Conservation (phyloP, 2,329 filamentous ascomycete genomes). For the Colletotrichum echinochloae region DNA sequence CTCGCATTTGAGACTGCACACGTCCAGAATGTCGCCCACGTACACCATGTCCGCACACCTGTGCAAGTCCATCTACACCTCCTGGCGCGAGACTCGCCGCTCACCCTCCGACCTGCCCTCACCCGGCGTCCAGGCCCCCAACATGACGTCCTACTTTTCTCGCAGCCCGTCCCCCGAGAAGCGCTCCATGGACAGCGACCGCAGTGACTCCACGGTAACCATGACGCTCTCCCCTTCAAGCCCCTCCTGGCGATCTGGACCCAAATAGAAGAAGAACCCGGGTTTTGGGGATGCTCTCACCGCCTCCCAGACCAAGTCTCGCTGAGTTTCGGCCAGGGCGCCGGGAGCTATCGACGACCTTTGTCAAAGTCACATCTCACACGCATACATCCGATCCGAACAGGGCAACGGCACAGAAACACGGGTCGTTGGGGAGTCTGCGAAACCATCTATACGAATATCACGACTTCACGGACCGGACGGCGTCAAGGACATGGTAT, state of each 20-base stretch:
- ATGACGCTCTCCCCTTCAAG: conserved; percentile 49
- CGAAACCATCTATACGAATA: background rate
- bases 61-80: conserved; percentile 70
- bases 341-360: background rate
- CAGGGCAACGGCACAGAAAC: background rate
- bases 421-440: background rate
- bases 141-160: conserved; percentile 47
- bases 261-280: conserved; percentile 23
- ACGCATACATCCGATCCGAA: background rate
- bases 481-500: conserved; percentile 1
- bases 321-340: background rate
- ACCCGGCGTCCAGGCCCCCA: conserved; percentile 46
- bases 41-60: conserved; percentile 72
- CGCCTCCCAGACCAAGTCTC: background rate
- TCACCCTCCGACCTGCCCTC: conserved; percentile 50
- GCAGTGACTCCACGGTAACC: conserved; percentile 49
- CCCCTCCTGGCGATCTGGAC: conserved; percentile 35
- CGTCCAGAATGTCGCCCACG: conserved; percentile 64
- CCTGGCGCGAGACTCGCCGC: conserved; percentile 66
- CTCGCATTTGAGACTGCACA: conserved; percentile 23
- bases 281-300: background rate
- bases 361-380: background rate
- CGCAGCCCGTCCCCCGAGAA: conserved; percentile 50
- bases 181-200: conserved; percentile 61
- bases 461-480: conserved; percentile 11